Percentiles rank a stretch among this genome's conserved stretches.
Conservation (phyloP, 108 stramenopile species). For the Asterionellopsis glacialis region DNA sequence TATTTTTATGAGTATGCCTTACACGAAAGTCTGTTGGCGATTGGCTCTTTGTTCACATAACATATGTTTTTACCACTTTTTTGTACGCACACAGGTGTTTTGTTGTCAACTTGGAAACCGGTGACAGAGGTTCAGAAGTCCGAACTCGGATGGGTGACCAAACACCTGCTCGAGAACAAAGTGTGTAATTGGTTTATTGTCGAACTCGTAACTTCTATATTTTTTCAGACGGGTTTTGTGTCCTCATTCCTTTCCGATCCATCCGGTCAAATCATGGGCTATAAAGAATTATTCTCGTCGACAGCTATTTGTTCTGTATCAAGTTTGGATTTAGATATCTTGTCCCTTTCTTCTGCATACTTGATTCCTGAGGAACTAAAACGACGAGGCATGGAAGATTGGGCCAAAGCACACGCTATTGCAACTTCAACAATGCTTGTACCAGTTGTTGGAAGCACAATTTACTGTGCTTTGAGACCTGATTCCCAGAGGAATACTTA, state of each 20-base stretch:
- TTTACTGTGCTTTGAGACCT: too few species aligned
- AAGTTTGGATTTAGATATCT: slow-evolving; percentile 47
- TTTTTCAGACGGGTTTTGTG: not conserved
- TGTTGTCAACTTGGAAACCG: slow-evolving; percentile 19
- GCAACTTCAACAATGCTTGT: slow-evolving; percentile 41
- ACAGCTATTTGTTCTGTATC: slow-evolving; percentile 48
- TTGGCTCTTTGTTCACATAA: too few species aligned
- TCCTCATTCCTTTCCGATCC: slow-evolving; percentile 6
- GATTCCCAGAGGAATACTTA: too few species aligned
- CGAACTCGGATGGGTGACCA: slow-evolving; percentile 61
- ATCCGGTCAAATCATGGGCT: slow-evolving; percentile 26
- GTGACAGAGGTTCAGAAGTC: slow-evolving; percentile 8
- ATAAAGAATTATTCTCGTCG: slow-evolving; percentile 18
- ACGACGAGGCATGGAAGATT: slow-evolving; percentile 23
- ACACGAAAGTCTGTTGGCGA: too few species aligned
- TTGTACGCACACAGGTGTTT: too few species aligned
- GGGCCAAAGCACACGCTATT: slow-evolving; percentile 16
- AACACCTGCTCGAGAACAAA: slow-evolving; percentile 63
- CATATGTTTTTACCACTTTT: too few species aligned
- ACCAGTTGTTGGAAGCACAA: slow-evolving; percentile 60
- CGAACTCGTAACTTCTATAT: too few species aligned
- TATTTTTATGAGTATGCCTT: too few species aligned
- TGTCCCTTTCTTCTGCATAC: slow-evolving; percentile 35
- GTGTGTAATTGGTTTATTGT: slow-evolving; percentile 30
- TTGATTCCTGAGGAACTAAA: slow-evolving; percentile 50